phyloP scores from a whole-genome alignment of 345 rosid genomes.

The Ceriops decandra region DNA sequence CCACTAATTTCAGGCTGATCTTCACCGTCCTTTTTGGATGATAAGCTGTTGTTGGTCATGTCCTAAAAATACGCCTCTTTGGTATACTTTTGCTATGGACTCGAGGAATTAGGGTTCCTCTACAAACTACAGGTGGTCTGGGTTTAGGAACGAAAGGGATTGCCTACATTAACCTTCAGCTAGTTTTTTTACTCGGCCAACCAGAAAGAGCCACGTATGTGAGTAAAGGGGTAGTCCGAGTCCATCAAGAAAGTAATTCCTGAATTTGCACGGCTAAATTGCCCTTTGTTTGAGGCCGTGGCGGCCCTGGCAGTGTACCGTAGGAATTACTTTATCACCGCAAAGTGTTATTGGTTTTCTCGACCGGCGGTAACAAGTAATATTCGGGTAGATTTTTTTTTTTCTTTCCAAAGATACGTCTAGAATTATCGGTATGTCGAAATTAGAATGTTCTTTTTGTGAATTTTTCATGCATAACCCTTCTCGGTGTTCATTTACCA shows the following conservation, averaged over 20 bases:
- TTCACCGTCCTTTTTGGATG: conserved; percentile 43
- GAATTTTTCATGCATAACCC: no score
- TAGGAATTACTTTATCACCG: not conserved
- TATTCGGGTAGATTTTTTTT: no score
- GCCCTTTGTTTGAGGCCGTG: not conserved
- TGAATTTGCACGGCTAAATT: not conserved
- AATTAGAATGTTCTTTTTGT: no score
- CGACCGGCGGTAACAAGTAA: not conserved
- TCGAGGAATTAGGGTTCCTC: conserved; percentile 16
- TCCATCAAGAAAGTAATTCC: no score
- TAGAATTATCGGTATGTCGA: no score
- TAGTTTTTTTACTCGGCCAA: no score
- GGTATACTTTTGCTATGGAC: not conserved
- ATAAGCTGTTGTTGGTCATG: conserved; percentile 37
- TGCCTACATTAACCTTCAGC: not conserved
- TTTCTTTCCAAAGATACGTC: no score
- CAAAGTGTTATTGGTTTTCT: no score
- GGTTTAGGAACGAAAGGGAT: not conserved
- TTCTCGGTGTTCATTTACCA: no score
- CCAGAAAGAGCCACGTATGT: not conserved
- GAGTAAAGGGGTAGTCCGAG: no score
- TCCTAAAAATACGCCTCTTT: not conserved
- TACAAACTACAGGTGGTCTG: not conserved
- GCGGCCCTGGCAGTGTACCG: not conserved
- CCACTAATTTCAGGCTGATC: conserved; percentile 23